Conservation (phyloP, 2,329 filamentous ascomycete species). For the Phoma sp. region DNA sequence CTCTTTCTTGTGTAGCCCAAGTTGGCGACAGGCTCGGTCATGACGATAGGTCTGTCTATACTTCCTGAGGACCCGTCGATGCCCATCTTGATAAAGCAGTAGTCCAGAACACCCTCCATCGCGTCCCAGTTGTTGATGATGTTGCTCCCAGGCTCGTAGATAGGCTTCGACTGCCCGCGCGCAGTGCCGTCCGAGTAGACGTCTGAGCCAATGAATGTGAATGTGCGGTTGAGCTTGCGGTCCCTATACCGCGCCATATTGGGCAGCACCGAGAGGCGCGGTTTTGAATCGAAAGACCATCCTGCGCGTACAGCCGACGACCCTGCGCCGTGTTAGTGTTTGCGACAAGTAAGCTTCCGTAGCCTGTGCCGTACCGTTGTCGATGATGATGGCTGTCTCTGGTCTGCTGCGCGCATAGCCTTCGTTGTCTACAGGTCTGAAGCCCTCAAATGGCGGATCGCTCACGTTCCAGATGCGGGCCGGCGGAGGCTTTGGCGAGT, state of each 20-base stretch:
- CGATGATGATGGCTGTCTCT: conserved; percentile 86
- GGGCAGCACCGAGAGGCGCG: conserved; percentile 80
- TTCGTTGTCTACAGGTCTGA: conserved; percentile 64
- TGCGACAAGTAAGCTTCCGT: neutral
- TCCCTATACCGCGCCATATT: conserved; percentile 96
- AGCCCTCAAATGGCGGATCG: conserved; percentile 67
- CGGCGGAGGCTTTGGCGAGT: conserved; percentile 61
- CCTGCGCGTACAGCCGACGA: conserved; percentile 89
- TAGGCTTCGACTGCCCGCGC: conserved; percentile 84
- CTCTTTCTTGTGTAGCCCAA: conserved; percentile 86
- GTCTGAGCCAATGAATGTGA: conserved; percentile 89
- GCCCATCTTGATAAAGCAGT: conserved; percentile 91
- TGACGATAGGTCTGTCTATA: conserved; percentile 85
- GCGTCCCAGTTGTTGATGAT: conserved; percentile 98
- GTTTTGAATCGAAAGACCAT: conserved; percentile 90
- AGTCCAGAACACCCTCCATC: conserved; percentile 93
- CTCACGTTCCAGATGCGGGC: conserved; percentile 58
- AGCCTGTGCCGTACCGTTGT: conserved; percentile 73
- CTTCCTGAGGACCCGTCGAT: conserved; percentile 75
- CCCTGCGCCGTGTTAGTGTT: conserved; percentile 59
- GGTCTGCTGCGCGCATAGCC: conserved; percentile 71
- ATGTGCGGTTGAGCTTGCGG: conserved; percentile 88
- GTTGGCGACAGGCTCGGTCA: conserved; percentile 96
- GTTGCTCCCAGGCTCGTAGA: conserved; percentile 88
- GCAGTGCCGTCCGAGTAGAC: conserved; percentile 95